Conservation (phyloP, 129 eudicot genomes). For the Flaveria linearis region DNA sequence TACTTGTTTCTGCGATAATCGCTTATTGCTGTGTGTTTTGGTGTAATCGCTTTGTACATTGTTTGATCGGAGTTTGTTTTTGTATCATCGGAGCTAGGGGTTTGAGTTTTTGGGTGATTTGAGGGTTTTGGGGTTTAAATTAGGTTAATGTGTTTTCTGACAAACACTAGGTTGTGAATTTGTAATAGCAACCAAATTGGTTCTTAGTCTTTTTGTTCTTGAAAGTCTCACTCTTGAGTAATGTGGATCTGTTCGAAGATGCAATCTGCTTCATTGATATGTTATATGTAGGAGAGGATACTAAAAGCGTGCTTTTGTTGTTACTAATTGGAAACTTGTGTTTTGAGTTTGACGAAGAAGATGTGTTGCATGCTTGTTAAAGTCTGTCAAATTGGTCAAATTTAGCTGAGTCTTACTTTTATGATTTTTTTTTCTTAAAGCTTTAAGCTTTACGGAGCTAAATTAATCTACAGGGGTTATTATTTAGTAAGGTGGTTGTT, state of each 20-base stretch:
- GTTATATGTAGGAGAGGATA: conserved; percentile 11
- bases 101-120: neutral
- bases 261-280: neutral
- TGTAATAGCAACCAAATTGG: neutral
- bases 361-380: conserved; percentile 1
- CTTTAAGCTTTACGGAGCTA: conserved; percentile 2
- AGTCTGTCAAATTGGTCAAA: neutral
- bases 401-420: neutral
- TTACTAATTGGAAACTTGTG: neutral
- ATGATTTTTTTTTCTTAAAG: neutral
- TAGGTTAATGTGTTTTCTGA: conserved; percentile 28
- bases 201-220: neutral
- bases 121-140: neutral
- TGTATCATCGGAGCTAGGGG: conserved; percentile 2
- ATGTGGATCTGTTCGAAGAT: conserved; percentile 1
- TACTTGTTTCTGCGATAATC: conserved; percentile 4
- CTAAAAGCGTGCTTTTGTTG: neutral
- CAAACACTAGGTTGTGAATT: neutral
- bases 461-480: conserved; percentile 10
- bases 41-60: conserved; percentile 21
- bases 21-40: neutral
- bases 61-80: conserved; percentile 5
- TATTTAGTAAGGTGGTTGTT: neutral
- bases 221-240: conserved; percentile 4
- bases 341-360: neutral